Evolutionary conservation across 768 basidiomycete genomes (phyloP).

Genomic region (Rhizopogon vinicolor): DNA sequence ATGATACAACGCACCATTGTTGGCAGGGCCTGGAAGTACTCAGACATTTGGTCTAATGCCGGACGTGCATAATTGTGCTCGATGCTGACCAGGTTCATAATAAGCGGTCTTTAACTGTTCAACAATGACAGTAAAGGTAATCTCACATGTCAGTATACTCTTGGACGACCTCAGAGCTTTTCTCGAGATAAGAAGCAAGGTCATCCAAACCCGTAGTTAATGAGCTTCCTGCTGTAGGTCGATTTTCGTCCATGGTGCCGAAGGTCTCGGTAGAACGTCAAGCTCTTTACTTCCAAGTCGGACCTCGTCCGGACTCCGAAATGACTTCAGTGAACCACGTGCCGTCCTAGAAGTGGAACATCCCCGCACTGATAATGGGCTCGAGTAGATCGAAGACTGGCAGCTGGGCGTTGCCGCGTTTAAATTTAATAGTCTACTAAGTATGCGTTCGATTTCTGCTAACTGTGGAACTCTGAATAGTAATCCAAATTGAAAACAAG

Average conservation of each 20-base stretch:
- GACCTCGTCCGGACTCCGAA: no score
- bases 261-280: no score
- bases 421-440: no score
- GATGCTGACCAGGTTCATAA: conserved; percentile 25
- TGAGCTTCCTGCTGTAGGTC: neutral
- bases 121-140: neutral
- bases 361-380: no score
- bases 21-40: conserved; percentile 18
- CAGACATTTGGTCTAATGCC: conserved; percentile 19
- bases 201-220: conserved; percentile 10
- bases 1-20: conserved; percentile 15
- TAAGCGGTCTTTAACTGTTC: neutral
- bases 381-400: no score
- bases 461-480: no score
- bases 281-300: no score
- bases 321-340: no score
- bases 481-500: no score
- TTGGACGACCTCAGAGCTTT: conserved; percentile 19
- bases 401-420: no score
- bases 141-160: conserved; percentile 26
- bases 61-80: conserved; percentile 42
- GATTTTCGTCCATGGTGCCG: conserved; percentile 9
- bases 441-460: no score
- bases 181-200: conserved; percentile 24
- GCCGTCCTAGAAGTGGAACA: no score